phyloP scores from a whole-genome alignment of 345 rosid genomes.

The Murraya koenigii region DNA sequence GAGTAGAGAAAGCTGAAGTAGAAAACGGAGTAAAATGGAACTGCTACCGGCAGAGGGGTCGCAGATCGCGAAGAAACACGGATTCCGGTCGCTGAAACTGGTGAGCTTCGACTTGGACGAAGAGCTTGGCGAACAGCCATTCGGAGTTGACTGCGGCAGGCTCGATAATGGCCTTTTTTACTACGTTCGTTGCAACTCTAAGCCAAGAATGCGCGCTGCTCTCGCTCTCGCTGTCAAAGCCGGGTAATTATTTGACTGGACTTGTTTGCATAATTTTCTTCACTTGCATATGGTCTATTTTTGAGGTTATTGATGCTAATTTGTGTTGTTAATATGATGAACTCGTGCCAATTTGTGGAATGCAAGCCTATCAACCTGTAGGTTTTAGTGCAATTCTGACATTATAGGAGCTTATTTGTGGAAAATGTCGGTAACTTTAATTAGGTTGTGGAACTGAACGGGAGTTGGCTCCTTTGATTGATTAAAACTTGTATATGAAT shows the following conservation, averaged over 20 bases:
- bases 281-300: neutral
- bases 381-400: neutral
- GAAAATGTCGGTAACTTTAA: neutral
- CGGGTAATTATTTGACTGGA: conserved; percentile 33
- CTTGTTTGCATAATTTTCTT: neutral
- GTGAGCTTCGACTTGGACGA: conserved; percentile 56
- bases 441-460: neutral
- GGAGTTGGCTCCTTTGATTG: neutral
- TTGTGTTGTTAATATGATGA: neutral
- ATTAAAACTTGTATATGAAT: neutral
- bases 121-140: conserved; percentile 53
- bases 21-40: conserved; percentile 42
- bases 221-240: conserved; percentile 83
- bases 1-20: neutral
- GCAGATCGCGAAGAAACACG: conserved; percentile 52
- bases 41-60: conserved; percentile 61
- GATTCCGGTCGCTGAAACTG: conserved; percentile 83
- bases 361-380: neutral
- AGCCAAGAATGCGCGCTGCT: conserved; percentile 89
- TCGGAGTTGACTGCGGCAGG: conserved; percentile 73
- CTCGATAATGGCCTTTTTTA: conserved; percentile 82
- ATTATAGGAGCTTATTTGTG: neutral
- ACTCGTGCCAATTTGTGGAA: neutral
- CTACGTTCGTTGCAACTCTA: conserved; percentile 81
- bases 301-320: neutral